Conservation (phyloP, 495 filamentous ascomycete species). For the Usnea hakonensis region DNA sequence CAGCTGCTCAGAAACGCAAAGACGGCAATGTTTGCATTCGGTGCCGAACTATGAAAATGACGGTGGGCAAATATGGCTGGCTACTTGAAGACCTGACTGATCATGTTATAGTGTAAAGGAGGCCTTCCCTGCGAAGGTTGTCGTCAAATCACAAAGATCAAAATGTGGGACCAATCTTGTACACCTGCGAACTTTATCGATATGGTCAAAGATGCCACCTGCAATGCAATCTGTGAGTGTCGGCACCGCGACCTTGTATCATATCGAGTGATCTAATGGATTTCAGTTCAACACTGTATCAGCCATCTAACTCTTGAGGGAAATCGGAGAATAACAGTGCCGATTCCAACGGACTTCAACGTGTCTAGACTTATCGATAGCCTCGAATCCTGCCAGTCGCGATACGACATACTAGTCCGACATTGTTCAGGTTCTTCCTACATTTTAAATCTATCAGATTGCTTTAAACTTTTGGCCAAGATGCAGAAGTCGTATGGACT, state of each 20-base stretch:
- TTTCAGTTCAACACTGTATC: conserved; percentile 40
- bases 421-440: conserved; percentile 42
- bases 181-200: conserved; percentile 42
- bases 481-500: background rate
- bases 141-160: conserved; percentile 28
- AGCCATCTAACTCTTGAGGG: conserved; percentile 39
- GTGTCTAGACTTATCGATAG: conserved; percentile 36
- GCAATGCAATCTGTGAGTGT: conserved; percentile 44
- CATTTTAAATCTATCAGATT: conserved; percentile 38
- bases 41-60: conserved; percentile 12
- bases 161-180: conserved; percentile 42
- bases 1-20: conserved; percentile 5
- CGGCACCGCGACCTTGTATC: background rate
- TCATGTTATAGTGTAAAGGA: conserved; percentile 36
- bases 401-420: conserved; percentile 43
- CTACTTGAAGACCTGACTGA: background rate
- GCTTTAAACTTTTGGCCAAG: conserved; percentile 26
- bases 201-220: conserved; percentile 45
- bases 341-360: conserved; percentile 38
- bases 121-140: conserved; percentile 44
- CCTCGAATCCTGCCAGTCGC: conserved; percentile 37
- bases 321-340: conserved; percentile 33
- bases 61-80: background rate
- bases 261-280: conserved; percentile 19
- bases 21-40: conserved; percentile 12